Base-by-base conservation (phyloP, 352 stramenopile genomes). In the Phytophthora agathidicida region DNA sequence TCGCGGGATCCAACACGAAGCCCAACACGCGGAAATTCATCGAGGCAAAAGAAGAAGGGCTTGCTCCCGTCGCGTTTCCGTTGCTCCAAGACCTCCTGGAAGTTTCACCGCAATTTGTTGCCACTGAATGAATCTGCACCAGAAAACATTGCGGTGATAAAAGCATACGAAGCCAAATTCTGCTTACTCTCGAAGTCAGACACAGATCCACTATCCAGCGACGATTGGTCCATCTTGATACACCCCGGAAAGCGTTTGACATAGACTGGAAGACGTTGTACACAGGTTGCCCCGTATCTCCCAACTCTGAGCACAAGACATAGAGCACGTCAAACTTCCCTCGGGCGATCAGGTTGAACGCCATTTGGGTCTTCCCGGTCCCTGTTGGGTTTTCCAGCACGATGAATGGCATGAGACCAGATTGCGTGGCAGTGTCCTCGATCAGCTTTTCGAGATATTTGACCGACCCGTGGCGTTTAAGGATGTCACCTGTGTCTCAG, bases 331-430 rank as follows among this genome's bases (percentile, higher is more conserved):
- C 36, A 22, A 23, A 57, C 16, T 46, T 26, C 27, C 48, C 36
- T 38, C 10, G 28, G 48, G 35, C 48, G 27, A 41, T 23, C 48
- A 57, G 47, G 36, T 57, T 57, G 48, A 57, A 57, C n/a, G 48
- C 48, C 36, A 57, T 45, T 57, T 57, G 48, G 24, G 48, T 57
- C 48, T 48, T 57, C 10, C 26, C 35, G 26, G 48, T 57, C 10
- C 48, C 36, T 4, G 48, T 47, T 22, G 48, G 47, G n/a, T 57
- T 57, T 47, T 57, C 48, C 35, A 57, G 30, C 23, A 57, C 48
- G 26, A 57, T 9, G 47, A 57, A 57, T 32, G 48, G 48, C 17
- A 26, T 31, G 17, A n/a, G n/a, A n/a, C n/a, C n/a, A n/a, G n/a
- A n/a, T n/a, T n/a, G 32, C 9, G 7, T 17, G 17, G 20, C 13